phyloP scores from a whole-genome alignment of 805 yeast species.

The Tetrapisispora phaffii region DNA sequence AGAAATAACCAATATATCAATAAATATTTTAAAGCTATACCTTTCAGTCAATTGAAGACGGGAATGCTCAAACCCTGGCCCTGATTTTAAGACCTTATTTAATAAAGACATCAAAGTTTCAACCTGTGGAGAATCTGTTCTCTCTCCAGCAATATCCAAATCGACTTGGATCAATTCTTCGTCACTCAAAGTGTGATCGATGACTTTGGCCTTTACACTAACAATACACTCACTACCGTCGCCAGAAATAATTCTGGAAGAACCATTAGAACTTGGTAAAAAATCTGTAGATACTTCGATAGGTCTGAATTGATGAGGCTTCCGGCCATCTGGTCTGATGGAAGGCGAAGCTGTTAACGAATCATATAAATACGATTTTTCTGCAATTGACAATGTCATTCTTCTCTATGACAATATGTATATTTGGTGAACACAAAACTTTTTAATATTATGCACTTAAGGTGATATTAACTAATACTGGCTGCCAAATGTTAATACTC shows the following conservation, averaged over 20 bases:
- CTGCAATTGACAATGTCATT: conserved; percentile 72
- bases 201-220: conserved; percentile 81
- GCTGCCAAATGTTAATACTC: too few species aligned
- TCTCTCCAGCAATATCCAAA: conserved; percentile 67
- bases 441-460: too few species aligned
- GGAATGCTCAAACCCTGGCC: conserved; percentile 35
- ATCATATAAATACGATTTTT: conserved; percentile 63
- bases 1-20: conserved; percentile 74
- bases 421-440: too few species aligned
- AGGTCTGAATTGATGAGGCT: conserved; percentile 68
- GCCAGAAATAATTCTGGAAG: conserved; percentile 72
- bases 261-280: conserved; percentile 83
- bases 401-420: background rate
- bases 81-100: conserved; percentile 19
- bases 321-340: conserved; percentile 80
- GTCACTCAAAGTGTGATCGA: conserved; percentile 35
- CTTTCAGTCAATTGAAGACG: conserved; percentile 56
- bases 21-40: conserved; percentile 64
- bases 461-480: too few species aligned
- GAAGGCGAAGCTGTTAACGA: conserved; percentile 53
- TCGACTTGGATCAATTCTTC: conserved; percentile 61
- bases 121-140: conserved; percentile 70
- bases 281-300: conserved; percentile 73
- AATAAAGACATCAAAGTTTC: conserved; percentile 54
- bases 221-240: conserved; percentile 94